Evolutionary conservation across 768 basidiomycete genomes (phyloP).

Genomic region (Suillus discolor): DNA sequence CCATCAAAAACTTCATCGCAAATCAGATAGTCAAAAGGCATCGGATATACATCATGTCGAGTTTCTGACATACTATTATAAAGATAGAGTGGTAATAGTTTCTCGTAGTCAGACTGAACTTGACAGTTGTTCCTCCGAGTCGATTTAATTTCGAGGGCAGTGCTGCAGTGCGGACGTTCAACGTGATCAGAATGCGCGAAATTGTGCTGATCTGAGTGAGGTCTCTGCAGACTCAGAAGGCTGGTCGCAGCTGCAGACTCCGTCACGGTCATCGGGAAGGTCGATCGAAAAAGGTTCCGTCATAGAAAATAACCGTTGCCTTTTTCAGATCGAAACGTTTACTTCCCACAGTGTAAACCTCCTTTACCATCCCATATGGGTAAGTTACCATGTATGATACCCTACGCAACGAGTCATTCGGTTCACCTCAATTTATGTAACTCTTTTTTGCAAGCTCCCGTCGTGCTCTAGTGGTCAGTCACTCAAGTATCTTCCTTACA

Average conservation of each 20-base stretch:
- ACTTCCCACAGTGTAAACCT: too few relatives aligned
- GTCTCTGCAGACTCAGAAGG: not conserved
- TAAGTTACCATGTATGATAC: too few relatives aligned
- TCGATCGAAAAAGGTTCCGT: not conserved
- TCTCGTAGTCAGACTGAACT: not conserved
- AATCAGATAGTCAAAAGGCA: not conserved
- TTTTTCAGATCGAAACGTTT: too few relatives aligned
- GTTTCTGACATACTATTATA: not conserved
- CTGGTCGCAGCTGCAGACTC: not conserved
- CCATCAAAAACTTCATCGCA: not conserved
- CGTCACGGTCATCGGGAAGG: not conserved
- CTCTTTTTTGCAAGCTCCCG: too few relatives aligned
- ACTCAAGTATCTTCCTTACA: too few relatives aligned
- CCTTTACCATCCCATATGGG: too few relatives aligned
- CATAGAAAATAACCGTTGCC: too few relatives aligned
- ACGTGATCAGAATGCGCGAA: not conserved
- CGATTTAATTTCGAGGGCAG: not conserved
- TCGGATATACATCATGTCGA: not conserved
- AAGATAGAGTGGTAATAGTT: not conserved
- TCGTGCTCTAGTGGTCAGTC: too few relatives aligned
- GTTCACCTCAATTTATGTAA: too few relatives aligned
- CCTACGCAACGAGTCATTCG: too few relatives aligned
- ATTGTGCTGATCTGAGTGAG: not conserved
- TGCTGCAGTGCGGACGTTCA: not conserved
- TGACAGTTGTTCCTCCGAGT: not conserved